Percentiles rank a stretch among this genome's conserved stretches.
Evolutionary conservation across 2,329 filamentous ascomycete species (phyloP).

Genomic region (Ophiognomonia clavigignenti-juglandacearum): DNA sequence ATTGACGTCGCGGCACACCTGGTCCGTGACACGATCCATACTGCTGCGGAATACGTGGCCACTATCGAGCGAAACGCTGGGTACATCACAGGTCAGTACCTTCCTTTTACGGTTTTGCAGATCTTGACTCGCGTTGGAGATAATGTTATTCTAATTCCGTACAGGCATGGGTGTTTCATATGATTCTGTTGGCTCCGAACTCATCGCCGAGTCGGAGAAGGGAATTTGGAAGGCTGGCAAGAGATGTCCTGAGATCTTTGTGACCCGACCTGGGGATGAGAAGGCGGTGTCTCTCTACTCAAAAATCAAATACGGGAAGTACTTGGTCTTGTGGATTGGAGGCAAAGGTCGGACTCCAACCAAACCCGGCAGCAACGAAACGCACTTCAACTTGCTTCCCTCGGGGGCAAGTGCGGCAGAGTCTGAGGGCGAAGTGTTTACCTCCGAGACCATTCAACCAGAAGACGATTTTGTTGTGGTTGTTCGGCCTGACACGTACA

Average conservation of each 20-base stretch:
- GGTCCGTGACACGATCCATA: slow-evolving; percentile 38
- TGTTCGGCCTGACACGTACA: slow-evolving; percentile 36
- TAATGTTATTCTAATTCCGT: no score
- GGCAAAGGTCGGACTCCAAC: not conserved
- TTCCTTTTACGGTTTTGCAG: not conserved
- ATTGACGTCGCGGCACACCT: slow-evolving; percentile 42
- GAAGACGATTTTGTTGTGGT: slow-evolving; percentile 27
- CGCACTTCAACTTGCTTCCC: not conserved
- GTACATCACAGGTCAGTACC: slow-evolving; percentile 38
- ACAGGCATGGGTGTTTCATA: slow-evolving; percentile 38
- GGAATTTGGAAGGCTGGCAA: slow-evolving; percentile 34
- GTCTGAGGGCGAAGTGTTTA: slow-evolving; percentile 20
- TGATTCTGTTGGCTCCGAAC: slow-evolving; percentile 27
- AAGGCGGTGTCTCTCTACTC: slow-evolving; percentile 10
- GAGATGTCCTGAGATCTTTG: slow-evolving; percentile 34
- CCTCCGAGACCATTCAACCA: slow-evolving; percentile 25
- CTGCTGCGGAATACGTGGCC: slow-evolving; percentile 40
- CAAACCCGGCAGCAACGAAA: not conserved
- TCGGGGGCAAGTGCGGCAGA: slow-evolving; percentile 1
- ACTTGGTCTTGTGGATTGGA: not conserved
- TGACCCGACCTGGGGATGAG: slow-evolving; percentile 27
- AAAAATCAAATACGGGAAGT: slow-evolving; percentile 2
- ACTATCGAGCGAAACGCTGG: slow-evolving; percentile 43
- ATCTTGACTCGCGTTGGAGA: not conserved
- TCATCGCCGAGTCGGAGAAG: slow-evolving; percentile 27